Percentiles rank a stretch among this genome's conserved stretches.
Conservation (phyloP, 352 stramenopile species). For the Globisporangium heterothallicum region DNA sequence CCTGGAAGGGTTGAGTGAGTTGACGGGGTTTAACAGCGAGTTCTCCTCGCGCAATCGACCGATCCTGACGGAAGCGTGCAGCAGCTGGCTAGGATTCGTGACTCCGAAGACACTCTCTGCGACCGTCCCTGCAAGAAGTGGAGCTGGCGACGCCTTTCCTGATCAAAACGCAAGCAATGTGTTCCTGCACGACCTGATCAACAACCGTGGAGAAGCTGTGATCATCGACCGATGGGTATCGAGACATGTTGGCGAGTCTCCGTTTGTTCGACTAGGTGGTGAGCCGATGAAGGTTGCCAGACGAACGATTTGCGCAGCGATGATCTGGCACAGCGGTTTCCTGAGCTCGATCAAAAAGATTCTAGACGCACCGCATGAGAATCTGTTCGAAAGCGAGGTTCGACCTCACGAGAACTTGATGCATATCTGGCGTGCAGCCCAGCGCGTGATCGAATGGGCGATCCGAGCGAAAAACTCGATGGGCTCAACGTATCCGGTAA, state of each 20-base stretch:
- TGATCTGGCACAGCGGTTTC: slow-evolving; percentile 87
- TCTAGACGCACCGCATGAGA: slow-evolving; percentile 25
- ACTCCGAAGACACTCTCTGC: slow-evolving; percentile 46
- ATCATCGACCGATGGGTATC: slow-evolving; percentile 74
- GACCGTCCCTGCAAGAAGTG: slow-evolving; percentile 15
- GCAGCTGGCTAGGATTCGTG: slow-evolving; percentile 53
- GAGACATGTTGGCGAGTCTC: slow-evolving; percentile 78
- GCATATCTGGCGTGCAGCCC: slow-evolving; percentile 85
- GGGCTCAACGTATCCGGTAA: slow-evolving; percentile 74
- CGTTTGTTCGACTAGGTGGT: slow-evolving; percentile 69
- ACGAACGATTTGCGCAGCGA: slow-evolving; percentile 76
- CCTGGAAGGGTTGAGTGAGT: slow-evolving; percentile 32
- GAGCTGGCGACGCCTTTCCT: no score
- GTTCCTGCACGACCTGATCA: slow-evolving; percentile 72
- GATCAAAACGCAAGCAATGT: slow-evolving; percentile 19
- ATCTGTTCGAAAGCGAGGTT: slow-evolving; percentile 58
- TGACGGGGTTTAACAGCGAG: slow-evolving; percentile 35
- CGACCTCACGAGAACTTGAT: slow-evolving; percentile 86
- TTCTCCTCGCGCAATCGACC: slow-evolving; percentile 16
- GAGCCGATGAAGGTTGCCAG: slow-evolving; percentile 86
- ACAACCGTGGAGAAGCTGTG: slow-evolving; percentile 46
- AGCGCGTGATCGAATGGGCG: slow-evolving; percentile 86
- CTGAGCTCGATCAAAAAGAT: slow-evolving; percentile 54
- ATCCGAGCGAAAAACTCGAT: slow-evolving; percentile 88
- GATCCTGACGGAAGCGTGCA: slow-evolving; percentile 43